Conservation (phyloP, 208 protist genomes). For the Trypanosoma theileri region DNA sequence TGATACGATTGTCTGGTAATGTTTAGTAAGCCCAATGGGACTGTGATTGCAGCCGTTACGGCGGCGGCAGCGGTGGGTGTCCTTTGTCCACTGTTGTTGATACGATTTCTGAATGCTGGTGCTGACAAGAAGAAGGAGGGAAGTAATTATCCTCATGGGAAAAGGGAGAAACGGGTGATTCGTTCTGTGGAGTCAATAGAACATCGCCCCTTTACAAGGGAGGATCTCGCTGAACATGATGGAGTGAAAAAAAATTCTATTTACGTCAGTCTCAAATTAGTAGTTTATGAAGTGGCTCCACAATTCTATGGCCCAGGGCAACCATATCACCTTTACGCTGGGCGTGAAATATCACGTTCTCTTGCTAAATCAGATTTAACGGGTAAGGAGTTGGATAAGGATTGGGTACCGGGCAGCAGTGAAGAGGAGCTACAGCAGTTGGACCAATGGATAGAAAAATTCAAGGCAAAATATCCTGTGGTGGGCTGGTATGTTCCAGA, state of each 20-base stretch:
- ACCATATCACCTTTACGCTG: slow-evolving; percentile 81
- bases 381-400: slow-evolving; percentile 67
- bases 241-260: slow-evolving; percentile 62
- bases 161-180: slow-evolving; percentile 25
- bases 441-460: slow-evolving; percentile 67
- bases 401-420: slow-evolving; percentile 59
- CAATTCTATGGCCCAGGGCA: slow-evolving; percentile 83
- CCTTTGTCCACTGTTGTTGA: no score
- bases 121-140: background rate
- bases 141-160: background rate
- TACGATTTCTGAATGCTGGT: background rate
- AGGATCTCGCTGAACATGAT: slow-evolving; percentile 66
- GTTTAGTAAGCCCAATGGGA: no score
- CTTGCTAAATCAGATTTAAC: slow-evolving; percentile 63
- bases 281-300: slow-evolving; percentile 84
- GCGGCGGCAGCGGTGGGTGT: no score
- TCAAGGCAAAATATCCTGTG: slow-evolving; percentile 79
- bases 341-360: slow-evolving; percentile 62
- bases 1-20: no score
- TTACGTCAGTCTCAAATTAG: slow-evolving; percentile 74
- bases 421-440: slow-evolving; percentile 71
- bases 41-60: no score
- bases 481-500: slow-evolving; percentile 84
- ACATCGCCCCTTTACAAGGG: slow-evolving; percentile 59
- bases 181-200: no score